Base-by-base conservation (phyloP, 371 early-diverging fungal species). In the Mucor piriformis region DNA sequence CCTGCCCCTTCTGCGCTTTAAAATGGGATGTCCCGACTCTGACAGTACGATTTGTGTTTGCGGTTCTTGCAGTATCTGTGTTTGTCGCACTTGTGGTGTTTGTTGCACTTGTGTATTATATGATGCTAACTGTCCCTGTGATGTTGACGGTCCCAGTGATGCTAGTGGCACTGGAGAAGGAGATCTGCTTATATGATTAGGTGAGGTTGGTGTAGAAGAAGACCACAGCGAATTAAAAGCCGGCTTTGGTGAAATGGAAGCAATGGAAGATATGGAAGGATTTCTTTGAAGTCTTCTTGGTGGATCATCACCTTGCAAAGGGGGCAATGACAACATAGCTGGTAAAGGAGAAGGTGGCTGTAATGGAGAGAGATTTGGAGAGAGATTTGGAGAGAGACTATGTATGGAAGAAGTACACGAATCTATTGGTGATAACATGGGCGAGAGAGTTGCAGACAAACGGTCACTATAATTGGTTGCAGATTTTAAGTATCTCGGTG, bases 1-100 rank as follows among this genome's bases (percentile, higher is more conserved):
- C 15, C 79, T 52, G 5, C 79, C 79, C 51, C 79, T 62, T 33
- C 76, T 64, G 6, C 79, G 72, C 48, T 76, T 79, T n/a, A 79
- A 51, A 20, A 76, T 63, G 4, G 79, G 72, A 38, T 74, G 63
- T 0, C 76, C 74, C 0, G 69, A 63, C 34, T 69, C 63, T 10
- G 68, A 59, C 8, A 74, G 27, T 11, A 72, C 42, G 37, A 76
- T 76, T 50, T 74, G 70, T 11, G 72, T 71, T 12, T 64, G 50
- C 3, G 66, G 63, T 2, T 59, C 57, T 33, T 61, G 58, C 4
- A 42, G 37, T 57, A 32, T 55, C 16, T 54, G 37, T 29, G 21
- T 6, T 18, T 1, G 25, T 13, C 10, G 29, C 8, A 8, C 0
- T 29, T 29, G 29, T 0, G n/a, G 43, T 25, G 34, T 23, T 10